A percentile compares a stretch with the other conserved stretches of the same genome.
These are phyloP conservation scores for Quercus lobata DNA, from an alignment of 331 rosid genomes.

Conservation along the genomic window DNA sequence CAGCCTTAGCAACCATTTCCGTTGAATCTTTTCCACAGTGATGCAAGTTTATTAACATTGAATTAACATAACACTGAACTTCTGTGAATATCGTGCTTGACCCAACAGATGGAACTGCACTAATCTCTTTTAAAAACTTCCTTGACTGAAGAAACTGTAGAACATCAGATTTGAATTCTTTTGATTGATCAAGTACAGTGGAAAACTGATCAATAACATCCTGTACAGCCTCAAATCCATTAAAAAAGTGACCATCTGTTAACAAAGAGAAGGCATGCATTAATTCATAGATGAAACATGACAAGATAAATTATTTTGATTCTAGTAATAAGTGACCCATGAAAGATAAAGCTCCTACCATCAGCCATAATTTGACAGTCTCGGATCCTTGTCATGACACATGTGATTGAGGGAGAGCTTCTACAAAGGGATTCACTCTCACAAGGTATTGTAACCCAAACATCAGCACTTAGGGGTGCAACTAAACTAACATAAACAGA, in stretches of 20 bases:
- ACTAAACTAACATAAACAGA: slow-evolving; percentile 40
- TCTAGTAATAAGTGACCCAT: slow-evolving; percentile 1
- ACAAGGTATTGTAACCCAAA: slow-evolving; percentile 82
- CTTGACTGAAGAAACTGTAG: slow-evolving; percentile 58
- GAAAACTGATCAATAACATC: slow-evolving; percentile 57
- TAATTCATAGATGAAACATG: slow-evolving; percentile 2
- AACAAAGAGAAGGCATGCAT: slow-evolving; percentile 5
- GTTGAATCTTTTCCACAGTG: slow-evolving; percentile 30
- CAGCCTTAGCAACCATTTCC: slow-evolving; percentile 48
- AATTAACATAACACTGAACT: slow-evolving; percentile 46
- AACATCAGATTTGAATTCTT: slow-evolving; percentile 76
- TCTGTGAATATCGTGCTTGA: slow-evolving; percentile 46
- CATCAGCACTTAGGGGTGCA: slow-evolving; percentile 63
- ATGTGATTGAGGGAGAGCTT: slow-evolving; percentile 35
- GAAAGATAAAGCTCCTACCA: slow-evolving; percentile 48
- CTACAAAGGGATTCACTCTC: slow-evolving; percentile 27
- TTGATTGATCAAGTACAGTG: slow-evolving; percentile 47
- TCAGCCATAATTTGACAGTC: slow-evolving; percentile 63
- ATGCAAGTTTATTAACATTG: slow-evolving; percentile 46
- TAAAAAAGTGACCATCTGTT: slow-evolving; percentile 47
- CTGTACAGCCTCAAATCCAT: slow-evolving; percentile 62
- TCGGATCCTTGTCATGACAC: slow-evolving; percentile 51
- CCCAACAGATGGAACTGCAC: slow-evolving; percentile 24
- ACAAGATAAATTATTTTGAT: slow-evolving; percentile 12
- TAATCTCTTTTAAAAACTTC: slow-evolving; percentile 33